phyloP scores from a whole-genome alignment of 257 asterid species.

The Solanum paucissectum region DNA sequence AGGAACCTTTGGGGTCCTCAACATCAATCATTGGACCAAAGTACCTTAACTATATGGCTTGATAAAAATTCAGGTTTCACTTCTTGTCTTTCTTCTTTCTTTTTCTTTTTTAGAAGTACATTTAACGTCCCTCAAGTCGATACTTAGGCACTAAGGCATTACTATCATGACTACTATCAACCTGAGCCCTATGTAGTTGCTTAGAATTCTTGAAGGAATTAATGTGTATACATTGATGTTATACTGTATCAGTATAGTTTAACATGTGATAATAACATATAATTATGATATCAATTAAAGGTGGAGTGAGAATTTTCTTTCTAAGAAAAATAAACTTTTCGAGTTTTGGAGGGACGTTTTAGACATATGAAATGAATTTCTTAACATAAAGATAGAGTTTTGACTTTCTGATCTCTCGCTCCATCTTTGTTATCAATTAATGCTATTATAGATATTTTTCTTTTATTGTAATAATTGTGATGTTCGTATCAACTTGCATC shows the following conservation, averaged over 20 bases:
- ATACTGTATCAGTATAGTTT: background rate
- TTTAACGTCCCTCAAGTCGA: background rate
- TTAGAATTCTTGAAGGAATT: background rate
- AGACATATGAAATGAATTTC: background rate
- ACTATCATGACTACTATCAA: background rate
- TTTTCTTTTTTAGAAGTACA: background rate
- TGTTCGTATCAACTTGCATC: background rate
- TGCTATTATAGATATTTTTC: background rate
- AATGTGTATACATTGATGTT: background rate
- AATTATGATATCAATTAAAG: background rate
- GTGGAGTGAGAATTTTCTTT: background rate
- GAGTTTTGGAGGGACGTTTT: no score
- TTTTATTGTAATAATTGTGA: background rate
- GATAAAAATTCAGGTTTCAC: conserved; percentile 40
- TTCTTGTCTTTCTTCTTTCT: no score
- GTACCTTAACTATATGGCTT: conserved; percentile 59
- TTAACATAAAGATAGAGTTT: background rate
- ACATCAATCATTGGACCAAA: conserved; percentile 58
- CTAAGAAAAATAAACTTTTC: no score
- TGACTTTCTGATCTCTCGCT: background rate
- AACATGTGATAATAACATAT: background rate
- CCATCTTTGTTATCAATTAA: background rate
- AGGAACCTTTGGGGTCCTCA: conserved; percentile 81
- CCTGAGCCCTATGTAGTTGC: background rate
- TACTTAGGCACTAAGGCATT: background rate